Evolutionary conservation across 2,329 filamentous ascomycete species (phyloP), one percentile per base, ranked within the genome.

Genomic region (Calonectria naviculata): DNA sequence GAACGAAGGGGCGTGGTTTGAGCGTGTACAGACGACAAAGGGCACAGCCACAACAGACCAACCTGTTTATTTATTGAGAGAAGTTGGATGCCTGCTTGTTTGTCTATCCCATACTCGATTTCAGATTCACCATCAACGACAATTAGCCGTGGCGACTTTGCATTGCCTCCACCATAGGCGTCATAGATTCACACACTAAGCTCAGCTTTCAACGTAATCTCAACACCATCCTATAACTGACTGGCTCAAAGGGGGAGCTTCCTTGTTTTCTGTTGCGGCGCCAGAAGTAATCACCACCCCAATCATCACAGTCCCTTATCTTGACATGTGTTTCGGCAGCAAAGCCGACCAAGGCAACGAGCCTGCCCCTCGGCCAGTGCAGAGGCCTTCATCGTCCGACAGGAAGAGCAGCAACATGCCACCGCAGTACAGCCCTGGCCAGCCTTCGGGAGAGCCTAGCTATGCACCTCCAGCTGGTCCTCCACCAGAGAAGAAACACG

Each of bases 251-350:
- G 36, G 17, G 38, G 15, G 13, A 8, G 21, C 10, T 15, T 6
- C 15, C 29, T 44, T 19, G 17, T 13, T 17, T 29, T 61, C 19
- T 8, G 15, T 17, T 15, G 21, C 46, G 12, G 4, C 41, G 34
- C 44, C 54, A 24, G 47, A 52, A 36, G 58, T 38, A 62, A 63
- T 60, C 44, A 29, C 65, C 36, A 63, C 60, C 31, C 46, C 31
- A 41, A 46, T 38, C 17, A 34, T 49, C 29, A 13, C 42, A 28
- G 15, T 26, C 44, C 28, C 28, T 24, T 46, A 38, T 19, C 47
- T 68, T 69, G 70, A 42, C 56, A 89, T 89, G 87, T 89, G 87
- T 79, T 89, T 89, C 74, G 85, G 87, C 52, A 81, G 81, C 73
- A 87, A 85, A 61, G 82, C 86, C 68, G 82, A 84, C 60, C 75